A percentile compares a stretch with the other conserved stretches of the same genome.
These are phyloP conservation scores for Ogataea allantospora DNA, from an alignment of 805 yeast species.

Conservation along the genomic window DNA sequence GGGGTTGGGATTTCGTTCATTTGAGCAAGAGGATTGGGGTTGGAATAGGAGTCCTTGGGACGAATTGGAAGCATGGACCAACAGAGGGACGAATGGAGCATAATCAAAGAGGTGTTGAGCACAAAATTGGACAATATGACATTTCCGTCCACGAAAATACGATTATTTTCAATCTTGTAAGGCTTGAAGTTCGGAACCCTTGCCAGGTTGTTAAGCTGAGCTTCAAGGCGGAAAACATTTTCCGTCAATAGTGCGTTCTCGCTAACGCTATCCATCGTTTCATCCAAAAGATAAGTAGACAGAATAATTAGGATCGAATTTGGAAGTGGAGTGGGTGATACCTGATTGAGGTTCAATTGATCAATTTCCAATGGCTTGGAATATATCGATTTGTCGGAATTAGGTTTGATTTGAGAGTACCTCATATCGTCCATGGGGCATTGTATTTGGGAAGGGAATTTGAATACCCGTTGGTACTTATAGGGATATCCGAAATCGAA, in stretches of 20 bases:
- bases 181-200: constrained; percentile 17
- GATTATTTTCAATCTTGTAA: constrained; percentile 17
- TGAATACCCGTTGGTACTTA: constrained; percentile 17
- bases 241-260: constrained; percentile 26
- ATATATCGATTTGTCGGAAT: constrained; percentile 15
- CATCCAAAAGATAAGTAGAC: constrained; percentile 33
- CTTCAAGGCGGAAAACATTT: constrained; percentile 26
- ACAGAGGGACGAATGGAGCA: constrained; percentile 33
- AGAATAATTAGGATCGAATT: constrained; percentile 34
- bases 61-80: constrained; percentile 37
- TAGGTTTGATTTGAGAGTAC: constrained; percentile 17
- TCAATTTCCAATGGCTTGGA: constrained; percentile 12
- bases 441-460: constrained; percentile 34
- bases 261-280: constrained; percentile 35
- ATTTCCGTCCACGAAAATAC: constrained; percentile 36
- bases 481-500: constrained; percentile 39
- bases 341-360: constrained; percentile 19
- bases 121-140: constrained; percentile 35
- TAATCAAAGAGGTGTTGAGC: constrained; percentile 26
- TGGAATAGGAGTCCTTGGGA: constrained; percentile 24
- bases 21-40: constrained; percentile 22
- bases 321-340: constrained; percentile 11
- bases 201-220: constrained; percentile 25
- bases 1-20: constrained; percentile 27
- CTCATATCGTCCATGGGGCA: constrained; percentile 34